Percentiles rank a stretch among this genome's conserved stretches.
phyloP scores from a whole-genome alignment of 495 filamentous ascomycete genomes.

The Trichoderma reesei region DNA sequence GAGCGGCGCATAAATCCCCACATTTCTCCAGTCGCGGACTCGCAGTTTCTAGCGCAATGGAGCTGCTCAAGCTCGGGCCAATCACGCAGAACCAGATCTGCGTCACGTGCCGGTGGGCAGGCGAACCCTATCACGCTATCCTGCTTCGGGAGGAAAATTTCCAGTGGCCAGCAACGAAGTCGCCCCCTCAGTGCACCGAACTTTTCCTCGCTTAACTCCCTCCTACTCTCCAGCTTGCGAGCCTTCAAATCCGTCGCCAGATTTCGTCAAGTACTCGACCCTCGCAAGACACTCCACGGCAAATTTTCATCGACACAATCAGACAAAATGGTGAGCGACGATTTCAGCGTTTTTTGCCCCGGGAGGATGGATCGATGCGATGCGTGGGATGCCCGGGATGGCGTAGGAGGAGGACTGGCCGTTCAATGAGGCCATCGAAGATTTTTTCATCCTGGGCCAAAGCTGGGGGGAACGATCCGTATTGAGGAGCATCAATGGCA shows the following conservation, averaged over 20 bases:
- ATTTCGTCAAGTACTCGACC: slow-evolving; percentile 35
- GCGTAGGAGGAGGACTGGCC: slow-evolving; percentile 1
- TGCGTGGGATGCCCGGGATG: not conserved
- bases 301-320: slow-evolving; percentile 26
- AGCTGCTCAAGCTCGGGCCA: not conserved
- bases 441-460: not conserved
- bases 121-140: slow-evolving; percentile 12
- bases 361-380: slow-evolving; percentile 7
- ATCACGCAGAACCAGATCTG: not conserved
- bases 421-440: slow-evolving; percentile 8
- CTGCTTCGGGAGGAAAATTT: slow-evolving; percentile 3
- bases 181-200: slow-evolving; percentile 17
- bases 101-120: slow-evolving; percentile 10
- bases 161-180: slow-evolving; percentile 18
- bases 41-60: slow-evolving; percentile 1
- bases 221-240: slow-evolving; percentile 19
- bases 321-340: slow-evolving; percentile 50
- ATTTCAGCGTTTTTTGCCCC: slow-evolving; percentile 4
- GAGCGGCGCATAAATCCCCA: not conserved
- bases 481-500: slow-evolving; percentile 6
- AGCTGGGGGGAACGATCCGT: not conserved
- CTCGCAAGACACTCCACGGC: slow-evolving; percentile 34
- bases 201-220: slow-evolving; percentile 25
- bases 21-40: not conserved
- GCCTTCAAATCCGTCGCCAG: slow-evolving; percentile 21